Percentiles rank a stretch among this genome's conserved stretches.
Evolutionary conservation across 768 basidiomycete species (phyloP).

Genomic region (Boletus rubroflammeus): DNA sequence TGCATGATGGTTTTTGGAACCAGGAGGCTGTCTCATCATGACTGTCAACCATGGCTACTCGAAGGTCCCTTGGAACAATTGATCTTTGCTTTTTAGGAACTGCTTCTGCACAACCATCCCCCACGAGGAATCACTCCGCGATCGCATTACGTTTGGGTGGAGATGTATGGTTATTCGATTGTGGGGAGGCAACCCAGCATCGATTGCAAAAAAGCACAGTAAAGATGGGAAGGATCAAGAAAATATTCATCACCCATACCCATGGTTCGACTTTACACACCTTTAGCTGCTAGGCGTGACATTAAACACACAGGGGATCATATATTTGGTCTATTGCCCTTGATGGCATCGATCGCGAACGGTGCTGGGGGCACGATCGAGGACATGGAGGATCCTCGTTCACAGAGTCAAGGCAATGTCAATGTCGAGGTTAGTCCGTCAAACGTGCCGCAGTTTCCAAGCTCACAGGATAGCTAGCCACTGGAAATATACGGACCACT

Average conservation of each 20-base stretch:
- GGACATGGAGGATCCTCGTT: conserved; percentile 57
- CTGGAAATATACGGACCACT: conserved; percentile 85
- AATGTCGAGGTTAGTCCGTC: conserved; percentile 18
- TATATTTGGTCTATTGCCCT: conserved; percentile 69
- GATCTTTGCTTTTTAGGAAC: conserved; percentile 77
- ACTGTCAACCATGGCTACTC: conserved; percentile 14
- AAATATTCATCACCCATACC: conserved; percentile 86
- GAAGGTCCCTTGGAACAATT: conserved; percentile 33
- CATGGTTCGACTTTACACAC: conserved; percentile 51
- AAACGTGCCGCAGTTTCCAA: not conserved
- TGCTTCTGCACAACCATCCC: conserved; percentile 76
- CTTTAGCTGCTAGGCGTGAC: not conserved
- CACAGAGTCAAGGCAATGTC: conserved; percentile 14
- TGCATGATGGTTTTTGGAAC: not conserved
- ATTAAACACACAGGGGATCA: conserved; percentile 60
- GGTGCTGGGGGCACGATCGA: conserved; percentile 68
- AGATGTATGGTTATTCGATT: conserved; percentile 83
- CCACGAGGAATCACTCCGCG: conserved; percentile 74
- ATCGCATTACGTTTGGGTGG: conserved; percentile 61
- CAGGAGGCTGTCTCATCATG: not conserved
- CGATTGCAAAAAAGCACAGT: conserved; percentile 68
- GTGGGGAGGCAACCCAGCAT: conserved; percentile 81
- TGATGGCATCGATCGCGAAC: conserved; percentile 67
- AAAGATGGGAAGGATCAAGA: conserved; percentile 77
- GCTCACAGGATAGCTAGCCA: conserved; percentile 39